Percentiles rank a stretch among this genome's conserved stretches.
These are phyloP conservation scores for Pleurotus tuoliensis DNA, from an alignment of 768 basidiomycete genomes.

Conservation along the genomic window DNA sequence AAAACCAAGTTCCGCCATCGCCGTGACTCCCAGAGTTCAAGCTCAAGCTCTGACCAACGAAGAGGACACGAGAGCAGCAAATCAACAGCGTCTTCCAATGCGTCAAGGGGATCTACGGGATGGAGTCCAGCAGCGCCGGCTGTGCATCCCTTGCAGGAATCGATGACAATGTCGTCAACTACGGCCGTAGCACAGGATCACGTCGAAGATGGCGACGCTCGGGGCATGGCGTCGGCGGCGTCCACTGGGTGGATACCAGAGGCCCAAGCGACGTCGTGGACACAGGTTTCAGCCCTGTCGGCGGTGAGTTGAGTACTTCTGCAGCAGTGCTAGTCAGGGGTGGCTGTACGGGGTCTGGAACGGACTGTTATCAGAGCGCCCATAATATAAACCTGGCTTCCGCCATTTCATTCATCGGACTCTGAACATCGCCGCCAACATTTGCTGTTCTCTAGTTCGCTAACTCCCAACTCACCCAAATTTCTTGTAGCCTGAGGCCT, in stretches of 20 bases:
- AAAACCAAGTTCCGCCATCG: neutral
- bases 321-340: neutral
- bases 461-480: neutral
- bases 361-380: conserved; percentile 7
- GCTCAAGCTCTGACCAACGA: neutral
- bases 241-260: neutral
- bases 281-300: conserved; percentile 3
- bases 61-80: neutral
- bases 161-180: conserved; percentile 3
- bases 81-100: neutral
- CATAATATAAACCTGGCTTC: neutral
- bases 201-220: neutral
- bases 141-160: neutral
- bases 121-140: neutral
- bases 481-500: conserved; percentile 8
- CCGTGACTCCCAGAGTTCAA: neutral
- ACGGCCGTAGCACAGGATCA: conserved; percentile 5
- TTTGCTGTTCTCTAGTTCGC: neutral
- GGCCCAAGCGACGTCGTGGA: neutral
- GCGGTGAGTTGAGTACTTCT: conserved; percentile 1
- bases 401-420: neutral
- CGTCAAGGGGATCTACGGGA: neutral
- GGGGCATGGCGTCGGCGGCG: neutral
- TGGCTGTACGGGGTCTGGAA: conserved; percentile 7
- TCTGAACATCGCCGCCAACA: neutral